Conservation (phyloP, 2,329 filamentous ascomycete species). For the Cladosporium sp. region DNA sequence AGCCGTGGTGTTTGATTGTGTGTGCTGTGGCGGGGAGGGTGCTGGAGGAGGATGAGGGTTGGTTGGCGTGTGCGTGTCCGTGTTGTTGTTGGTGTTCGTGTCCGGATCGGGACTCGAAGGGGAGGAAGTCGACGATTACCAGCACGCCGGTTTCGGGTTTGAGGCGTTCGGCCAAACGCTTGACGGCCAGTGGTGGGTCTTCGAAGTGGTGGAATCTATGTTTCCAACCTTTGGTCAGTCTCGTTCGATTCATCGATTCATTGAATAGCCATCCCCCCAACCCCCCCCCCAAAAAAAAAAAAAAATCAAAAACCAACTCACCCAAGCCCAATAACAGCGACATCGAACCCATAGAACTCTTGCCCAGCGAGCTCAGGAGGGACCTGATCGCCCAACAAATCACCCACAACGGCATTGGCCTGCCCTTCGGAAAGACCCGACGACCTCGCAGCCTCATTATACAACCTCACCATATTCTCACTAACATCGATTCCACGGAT, state of each 20-base stretch:
- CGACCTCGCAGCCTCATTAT: conserved; percentile 25
- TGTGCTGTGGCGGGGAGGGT: conserved; percentile 12
- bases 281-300: no score
- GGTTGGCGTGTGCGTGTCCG: not conserved
- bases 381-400: conserved; percentile 33
- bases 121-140: conserved; percentile 28
- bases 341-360: conserved; percentile 39
- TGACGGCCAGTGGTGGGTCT: conserved; percentile 23
- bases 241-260: no score
- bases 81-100: not conserved
- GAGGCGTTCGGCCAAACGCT: conserved; percentile 25
- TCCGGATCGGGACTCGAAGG: conserved; percentile 15
- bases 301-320: no score
- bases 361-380: conserved; percentile 20
- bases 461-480: conserved; percentile 28
- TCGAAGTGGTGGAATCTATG: conserved; percentile 42
- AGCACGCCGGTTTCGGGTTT: conserved; percentile 27
- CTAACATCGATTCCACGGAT: conserved; percentile 32
- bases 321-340: conserved; percentile 40
- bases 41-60: conserved; percentile 20
- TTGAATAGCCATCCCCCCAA: no score
- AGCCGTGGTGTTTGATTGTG: conserved; percentile 33
- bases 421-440: conserved; percentile 19
- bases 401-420: conserved; percentile 29
- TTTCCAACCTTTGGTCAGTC: no score